phyloP scores from a whole-genome alignment of 1,284 basidiomycete genomes.

The Coniferiporia sulphurascens region DNA sequence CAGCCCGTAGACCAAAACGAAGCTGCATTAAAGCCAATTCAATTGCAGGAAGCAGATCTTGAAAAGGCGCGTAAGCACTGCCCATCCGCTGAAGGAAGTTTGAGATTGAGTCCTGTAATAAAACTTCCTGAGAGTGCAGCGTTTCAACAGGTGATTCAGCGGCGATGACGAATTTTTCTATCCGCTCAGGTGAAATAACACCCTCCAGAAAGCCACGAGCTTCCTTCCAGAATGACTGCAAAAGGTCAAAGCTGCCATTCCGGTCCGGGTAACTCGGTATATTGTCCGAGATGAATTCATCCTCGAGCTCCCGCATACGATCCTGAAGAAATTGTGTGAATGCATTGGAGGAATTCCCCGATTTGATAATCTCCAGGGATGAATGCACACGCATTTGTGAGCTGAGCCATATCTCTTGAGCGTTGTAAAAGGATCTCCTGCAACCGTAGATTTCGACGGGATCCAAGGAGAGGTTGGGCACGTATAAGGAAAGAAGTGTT shows the following conservation, averaged over 20 bases:
- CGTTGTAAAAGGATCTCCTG: conserved; percentile 23
- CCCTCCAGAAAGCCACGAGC: conserved; percentile 65
- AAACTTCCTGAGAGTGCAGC: conserved; percentile 19
- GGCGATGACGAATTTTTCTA: neutral
- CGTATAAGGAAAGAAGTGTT: conserved; percentile 64
- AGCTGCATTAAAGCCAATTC: conserved; percentile 62
- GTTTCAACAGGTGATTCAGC: neutral
- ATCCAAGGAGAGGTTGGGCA: conserved; percentile 87
- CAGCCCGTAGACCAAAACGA: conserved; percentile 71
- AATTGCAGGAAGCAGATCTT: conserved; percentile 69
- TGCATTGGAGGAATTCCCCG: conserved; percentile 56
- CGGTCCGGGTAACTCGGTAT: conserved; percentile 21
- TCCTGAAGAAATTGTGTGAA: conserved; percentile 41
- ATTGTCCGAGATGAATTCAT: neutral
- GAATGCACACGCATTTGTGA: conserved; percentile 16
- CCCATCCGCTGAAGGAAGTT: conserved; percentile 39
- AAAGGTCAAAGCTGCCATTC: conserved; percentile 47
- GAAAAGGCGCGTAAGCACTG: conserved; percentile 40
- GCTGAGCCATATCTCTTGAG: conserved; percentile 3
- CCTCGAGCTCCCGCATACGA: conserved; percentile 32
- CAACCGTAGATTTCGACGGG: conserved; percentile 71
- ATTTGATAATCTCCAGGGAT: conserved; percentile 52
- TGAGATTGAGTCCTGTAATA: conserved; percentile 30
- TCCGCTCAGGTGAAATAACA: conserved; percentile 35
- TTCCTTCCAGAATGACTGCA: conserved; percentile 83